Evolutionary conservation across 768 basidiomycete genomes (phyloP).

Genomic region (Pisolithus microcarpus): DNA sequence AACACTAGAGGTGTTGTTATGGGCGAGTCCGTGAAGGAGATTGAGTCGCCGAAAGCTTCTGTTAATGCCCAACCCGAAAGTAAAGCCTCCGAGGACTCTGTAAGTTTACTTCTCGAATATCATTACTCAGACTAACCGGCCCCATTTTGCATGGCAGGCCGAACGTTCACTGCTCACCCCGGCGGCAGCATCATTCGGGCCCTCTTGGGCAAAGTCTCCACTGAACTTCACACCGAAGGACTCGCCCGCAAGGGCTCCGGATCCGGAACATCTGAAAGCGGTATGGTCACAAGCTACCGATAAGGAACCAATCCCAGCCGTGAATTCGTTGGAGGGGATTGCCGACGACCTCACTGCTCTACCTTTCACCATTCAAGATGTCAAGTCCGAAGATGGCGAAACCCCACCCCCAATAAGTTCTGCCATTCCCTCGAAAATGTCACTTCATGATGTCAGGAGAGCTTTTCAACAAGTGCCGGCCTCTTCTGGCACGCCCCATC

Average conservation of each 20-base stretch:
- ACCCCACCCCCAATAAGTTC: conserved; percentile 63
- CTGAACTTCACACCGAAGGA: conserved; percentile 58
- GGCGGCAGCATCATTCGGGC: conserved; percentile 29
- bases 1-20: conserved; percentile 4
- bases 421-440: conserved; percentile 62
- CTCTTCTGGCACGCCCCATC: conserved; percentile 42
- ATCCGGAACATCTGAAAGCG: conserved; percentile 79
- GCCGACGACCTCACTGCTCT: conserved; percentile 74
- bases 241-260: conserved; percentile 58
- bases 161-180: conserved; percentile 44
- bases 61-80: conserved; percentile 34
- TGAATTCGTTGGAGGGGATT: conserved; percentile 81
- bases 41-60: conserved; percentile 10
- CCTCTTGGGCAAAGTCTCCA: conserved; percentile 48
- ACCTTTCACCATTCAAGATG: conserved; percentile 76
- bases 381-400: conserved; percentile 80
- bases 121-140: conserved; percentile 10
- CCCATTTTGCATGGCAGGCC: conserved; percentile 19
- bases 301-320: conserved; percentile 55
- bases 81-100: conserved; percentile 50
- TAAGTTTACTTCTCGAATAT: conserved; percentile 26
- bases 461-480: conserved; percentile 83
- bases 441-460: conserved; percentile 73
- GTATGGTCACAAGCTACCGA: conserved; percentile 78
- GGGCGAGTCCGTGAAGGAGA: conserved; percentile 9